Conservation (phyloP, 2,329 filamentous ascomycete genomes). For the Fusarium foetens region DNA sequence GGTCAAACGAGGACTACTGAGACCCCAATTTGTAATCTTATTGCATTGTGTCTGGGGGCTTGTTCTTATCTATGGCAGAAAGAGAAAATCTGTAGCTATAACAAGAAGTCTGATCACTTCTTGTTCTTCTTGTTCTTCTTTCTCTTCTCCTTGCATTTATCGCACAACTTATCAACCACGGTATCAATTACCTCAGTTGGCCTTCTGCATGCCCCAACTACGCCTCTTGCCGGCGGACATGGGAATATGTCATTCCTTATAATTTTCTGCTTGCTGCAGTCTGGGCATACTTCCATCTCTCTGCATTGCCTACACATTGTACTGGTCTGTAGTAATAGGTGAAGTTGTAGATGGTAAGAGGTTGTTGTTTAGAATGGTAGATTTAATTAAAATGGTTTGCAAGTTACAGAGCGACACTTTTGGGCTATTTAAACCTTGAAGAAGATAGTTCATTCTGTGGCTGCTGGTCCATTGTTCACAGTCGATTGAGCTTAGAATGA, state of each 20-base stretch:
- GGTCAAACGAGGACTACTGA: rapidly evolving
- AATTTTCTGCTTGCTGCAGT: background rate
- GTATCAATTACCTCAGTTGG: background rate
- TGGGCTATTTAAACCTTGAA: no score
- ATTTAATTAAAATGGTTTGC: background rate
- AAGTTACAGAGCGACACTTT: rapidly evolving
- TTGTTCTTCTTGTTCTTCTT: background rate
- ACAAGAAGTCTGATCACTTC: background rate
- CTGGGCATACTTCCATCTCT: rapidly evolving
- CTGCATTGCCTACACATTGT: background rate
- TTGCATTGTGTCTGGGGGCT: rapidly evolving
- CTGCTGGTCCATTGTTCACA: no score
- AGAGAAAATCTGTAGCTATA: background rate
- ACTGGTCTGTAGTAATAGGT: rapidly evolving
- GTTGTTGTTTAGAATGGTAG: no score
- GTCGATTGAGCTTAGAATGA: no score
- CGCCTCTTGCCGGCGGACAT: background rate
- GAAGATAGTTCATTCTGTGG: no score
- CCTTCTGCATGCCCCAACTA: background rate
- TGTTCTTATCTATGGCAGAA: no score
- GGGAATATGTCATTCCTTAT: background rate
- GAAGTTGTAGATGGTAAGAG: no score
- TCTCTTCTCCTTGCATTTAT: background rate
- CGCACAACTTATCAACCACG: background rate
- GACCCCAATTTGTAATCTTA: rapidly evolving